Evolutionary conservation across 345 rosid species (phyloP), one percentile per base, ranked within the genome.

Genomic region (Gynandropsis gynandra): DNA sequence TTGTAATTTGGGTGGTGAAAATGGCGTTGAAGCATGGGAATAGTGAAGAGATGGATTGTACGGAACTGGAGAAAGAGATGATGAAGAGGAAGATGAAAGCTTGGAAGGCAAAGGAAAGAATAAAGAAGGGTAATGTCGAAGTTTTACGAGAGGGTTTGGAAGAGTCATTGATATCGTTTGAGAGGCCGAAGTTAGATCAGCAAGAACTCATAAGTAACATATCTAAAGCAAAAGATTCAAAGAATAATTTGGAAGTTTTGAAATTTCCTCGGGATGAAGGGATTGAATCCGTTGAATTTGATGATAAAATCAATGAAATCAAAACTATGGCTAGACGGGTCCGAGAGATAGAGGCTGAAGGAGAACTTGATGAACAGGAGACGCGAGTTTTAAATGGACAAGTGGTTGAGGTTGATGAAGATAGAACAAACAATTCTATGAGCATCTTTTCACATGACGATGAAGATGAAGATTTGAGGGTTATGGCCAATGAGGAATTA

Each of bases 11-110:
- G 82, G 72, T 62, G 16, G 42, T 73, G 33, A 86, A 73, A 63
- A 74, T 57, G 13, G 54, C 80, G 24, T 56, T 81, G 21, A 39
- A 63, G 39, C 64, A 41, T 21, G 35, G 46, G 52, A 72, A 76
- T 31, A 56, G 54, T 47, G 52, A 63, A 54, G 80, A 72, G 57
- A 79, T 60, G 32, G 56, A 62, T 50, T 56, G 49, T 20, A 78
- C 92, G 1, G 72, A 62, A 29, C 16, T 76, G 72, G 97, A 89
- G 74, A 86, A 89, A 76, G 86, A 83, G 66, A 83, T 85, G 95
- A 67, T 86, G 86, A 72, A 79, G 79, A 81, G 95, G 58, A 85
- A 85, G 83, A 72, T 78, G 51, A 78, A 76, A 55, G 66, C 78
- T 16, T 72, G 93, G 58, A 71, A 73, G 67, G 76, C 74, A 67